phyloP scores from a whole-genome alignment of 371 early-diverging fungal genomes.

The Rhizopus arrhizus region DNA sequence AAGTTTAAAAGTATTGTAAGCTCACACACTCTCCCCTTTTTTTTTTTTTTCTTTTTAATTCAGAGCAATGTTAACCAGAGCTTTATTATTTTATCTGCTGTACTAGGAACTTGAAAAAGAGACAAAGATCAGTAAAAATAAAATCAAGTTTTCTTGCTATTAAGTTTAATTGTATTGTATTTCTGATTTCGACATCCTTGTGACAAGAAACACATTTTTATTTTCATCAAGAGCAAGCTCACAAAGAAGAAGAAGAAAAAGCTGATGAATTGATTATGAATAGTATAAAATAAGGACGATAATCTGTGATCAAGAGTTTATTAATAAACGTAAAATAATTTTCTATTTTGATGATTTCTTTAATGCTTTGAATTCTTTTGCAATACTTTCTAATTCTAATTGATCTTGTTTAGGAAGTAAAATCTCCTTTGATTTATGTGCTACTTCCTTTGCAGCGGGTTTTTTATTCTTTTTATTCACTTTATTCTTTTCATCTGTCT shows the following conservation, averaged over 20 bases:
- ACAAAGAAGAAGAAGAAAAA: not conserved
- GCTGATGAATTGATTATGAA: not conserved
- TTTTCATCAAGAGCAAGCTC: no score
- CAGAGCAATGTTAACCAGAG: no score
- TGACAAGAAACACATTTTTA: no score
- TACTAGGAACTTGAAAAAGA: no score
- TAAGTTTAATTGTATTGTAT: no score
- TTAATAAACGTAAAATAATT: not conserved
- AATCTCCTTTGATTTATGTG: slow-evolving; percentile 16
- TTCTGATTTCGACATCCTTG: no score
- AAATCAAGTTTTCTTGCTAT: no score
- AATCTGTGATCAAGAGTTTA: not conserved
- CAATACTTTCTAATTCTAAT: slow-evolving; percentile 30
- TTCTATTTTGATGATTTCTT: slow-evolving; percentile 10
- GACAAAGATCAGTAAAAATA: no score
- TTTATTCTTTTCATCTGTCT: slow-evolving; percentile 10
- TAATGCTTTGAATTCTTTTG: slow-evolving; percentile 28
- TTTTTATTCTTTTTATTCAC: slow-evolving; percentile 11
- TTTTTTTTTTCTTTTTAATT: no score
- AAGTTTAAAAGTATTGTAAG: no score
- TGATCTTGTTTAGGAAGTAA: slow-evolving; percentile 31
- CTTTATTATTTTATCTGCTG: no score
- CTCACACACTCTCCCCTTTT: no score
- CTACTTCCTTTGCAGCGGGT: slow-evolving; percentile 12
- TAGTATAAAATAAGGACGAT: not conserved